Base-by-base conservation (phyloP, 1,284 basidiomycete genomes). In the Tylopilus sp. region DNA sequence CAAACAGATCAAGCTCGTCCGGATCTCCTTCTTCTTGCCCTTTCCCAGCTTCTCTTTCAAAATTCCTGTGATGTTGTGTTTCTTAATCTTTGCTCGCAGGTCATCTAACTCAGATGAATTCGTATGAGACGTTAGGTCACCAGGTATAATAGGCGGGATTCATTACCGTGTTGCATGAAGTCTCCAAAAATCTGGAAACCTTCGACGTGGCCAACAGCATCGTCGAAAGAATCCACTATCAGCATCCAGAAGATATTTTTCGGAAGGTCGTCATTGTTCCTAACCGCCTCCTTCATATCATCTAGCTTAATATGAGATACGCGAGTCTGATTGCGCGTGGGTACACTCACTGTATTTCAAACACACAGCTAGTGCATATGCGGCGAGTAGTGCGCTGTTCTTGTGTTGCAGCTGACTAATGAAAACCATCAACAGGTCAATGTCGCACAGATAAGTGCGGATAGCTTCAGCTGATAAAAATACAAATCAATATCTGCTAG, bases 211-310 rank as follows among this genome's bases (percentile, higher is more conserved):
- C 57, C 58, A 2, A 59, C 19, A 29, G 53, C 48, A 20, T 52
- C 57, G 17, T 59, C 57, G 44, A 58, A 59, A 52, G 52, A 59
- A 25, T 36, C 49, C 7, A 51, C 51, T 22, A 50, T 14, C 15
- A 58, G 3, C 49, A 56, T 49, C 17, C 13, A 4, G 24, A 51
- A 6, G 19, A 48, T n/a, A n/a, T n/a, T n/a, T n/a, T n/a, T n/a
- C n/a, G n/a, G n/a, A n/a, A n/a, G n/a, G n/a, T n/a, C n/a, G n/a
- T n/a, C n/a, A n/a, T 33, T 8, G 15, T 5, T 7, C n/a, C 24
- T 5, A 28, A 39, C 19, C 5, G 19, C n/a, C n/a, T n/a, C n/a
- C n/a, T n/a, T n/a, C n/a, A n/a, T n/a, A n/a, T n/a, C n/a, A n/a
- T n/a, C n/a, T n/a, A n/a, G n/a, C n/a, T n/a, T n/a, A n/a, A n/a